Percentiles rank a stretch among this genome's conserved stretches.
Conservation (phyloP, 1,284 basidiomycete genomes). For the Tylopilus sp. region DNA sequence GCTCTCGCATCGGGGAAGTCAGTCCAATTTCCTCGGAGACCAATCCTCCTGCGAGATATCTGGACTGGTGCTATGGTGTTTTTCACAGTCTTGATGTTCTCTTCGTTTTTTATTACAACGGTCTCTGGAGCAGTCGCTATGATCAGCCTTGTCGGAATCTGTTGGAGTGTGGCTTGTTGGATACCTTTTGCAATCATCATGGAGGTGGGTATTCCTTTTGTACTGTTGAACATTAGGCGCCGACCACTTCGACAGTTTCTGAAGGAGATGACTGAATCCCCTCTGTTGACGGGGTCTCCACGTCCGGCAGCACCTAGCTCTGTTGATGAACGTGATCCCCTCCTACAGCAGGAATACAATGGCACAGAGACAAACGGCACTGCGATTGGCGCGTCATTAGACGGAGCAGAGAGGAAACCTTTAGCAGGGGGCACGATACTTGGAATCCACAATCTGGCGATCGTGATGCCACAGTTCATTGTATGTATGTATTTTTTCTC, state of each 20-base stretch:
- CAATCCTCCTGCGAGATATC: constrained; percentile 85
- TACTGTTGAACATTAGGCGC: not conserved
- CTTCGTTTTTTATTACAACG: constrained; percentile 79
- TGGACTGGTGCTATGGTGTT: constrained; percentile 85
- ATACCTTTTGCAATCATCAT: constrained; percentile 89
- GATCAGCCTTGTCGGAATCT: constrained; percentile 83
- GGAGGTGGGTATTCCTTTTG: constrained; percentile 55
- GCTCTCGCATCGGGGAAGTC: constrained; percentile 69
- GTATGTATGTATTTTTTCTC: constrained; percentile 45
- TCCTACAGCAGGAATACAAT: constrained; percentile 58
- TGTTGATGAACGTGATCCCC: constrained; percentile 54
- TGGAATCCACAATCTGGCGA: constrained; percentile 93
- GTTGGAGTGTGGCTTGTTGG: constrained; percentile 96
- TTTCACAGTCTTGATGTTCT: constrained; percentile 74
- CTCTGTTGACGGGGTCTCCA: not conserved
- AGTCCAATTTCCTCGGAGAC: constrained; percentile 76
- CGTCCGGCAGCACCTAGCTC: constrained; percentile 4
- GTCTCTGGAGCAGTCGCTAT: constrained; percentile 72
- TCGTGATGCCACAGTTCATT: constrained; percentile 89
- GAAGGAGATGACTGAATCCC: constrained; percentile 61
- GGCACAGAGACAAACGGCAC: constrained; percentile 42
- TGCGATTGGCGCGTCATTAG: constrained; percentile 25
- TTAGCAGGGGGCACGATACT: constrained; percentile 91
- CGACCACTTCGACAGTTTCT: constrained; percentile 52
- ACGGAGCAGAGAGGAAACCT: constrained; percentile 47